A percentile compares a stretch with the other conserved stretches of the same genome.
phyloP scores from a whole-genome alignment of 192 early-diverging fungal species.

The Umbelopsis ramanniana region DNA sequence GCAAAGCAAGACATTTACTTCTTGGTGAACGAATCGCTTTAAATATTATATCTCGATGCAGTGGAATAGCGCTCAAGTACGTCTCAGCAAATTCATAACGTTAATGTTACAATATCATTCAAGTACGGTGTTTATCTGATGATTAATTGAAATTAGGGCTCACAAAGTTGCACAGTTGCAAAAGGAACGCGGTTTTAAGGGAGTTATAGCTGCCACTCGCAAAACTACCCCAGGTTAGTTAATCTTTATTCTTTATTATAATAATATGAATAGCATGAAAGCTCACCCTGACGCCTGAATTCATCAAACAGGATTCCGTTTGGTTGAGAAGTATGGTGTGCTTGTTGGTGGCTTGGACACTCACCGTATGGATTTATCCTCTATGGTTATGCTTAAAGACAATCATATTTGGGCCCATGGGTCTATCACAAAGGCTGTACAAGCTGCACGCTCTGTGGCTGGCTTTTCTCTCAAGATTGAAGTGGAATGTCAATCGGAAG shows the following conservation, averaged over 20 bases:
- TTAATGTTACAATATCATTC: not conserved
- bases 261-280: not conserved
- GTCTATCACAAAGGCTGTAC: constrained; percentile 90
- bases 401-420: constrained; percentile 94
- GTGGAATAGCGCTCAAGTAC: constrained; percentile 86
- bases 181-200: constrained; percentile 72
- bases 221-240: constrained; percentile 91
- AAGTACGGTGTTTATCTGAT: not conserved
- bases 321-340: constrained; percentile 98
- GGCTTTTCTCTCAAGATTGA: constrained; percentile 97
- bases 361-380: constrained; percentile 94
- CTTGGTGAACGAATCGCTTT: constrained; percentile 94
- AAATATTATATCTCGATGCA: constrained; percentile 93
- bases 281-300: not conserved
- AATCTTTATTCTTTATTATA: not conserved
- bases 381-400: constrained; percentile 99
- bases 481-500: constrained; percentile 92
- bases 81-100: constrained; percentile 2
- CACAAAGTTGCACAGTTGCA: constrained; percentile 64
- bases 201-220: constrained; percentile 92
- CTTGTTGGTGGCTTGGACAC: constrained; percentile 96
- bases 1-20: constrained; percentile 81
- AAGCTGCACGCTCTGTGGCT: constrained; percentile 76
- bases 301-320: constrained; percentile 75
- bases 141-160: constrained; percentile 43